Evolutionary conservation across 257 asterid genomes (phyloP).

Genomic region (Nicotiana undulata): DNA sequence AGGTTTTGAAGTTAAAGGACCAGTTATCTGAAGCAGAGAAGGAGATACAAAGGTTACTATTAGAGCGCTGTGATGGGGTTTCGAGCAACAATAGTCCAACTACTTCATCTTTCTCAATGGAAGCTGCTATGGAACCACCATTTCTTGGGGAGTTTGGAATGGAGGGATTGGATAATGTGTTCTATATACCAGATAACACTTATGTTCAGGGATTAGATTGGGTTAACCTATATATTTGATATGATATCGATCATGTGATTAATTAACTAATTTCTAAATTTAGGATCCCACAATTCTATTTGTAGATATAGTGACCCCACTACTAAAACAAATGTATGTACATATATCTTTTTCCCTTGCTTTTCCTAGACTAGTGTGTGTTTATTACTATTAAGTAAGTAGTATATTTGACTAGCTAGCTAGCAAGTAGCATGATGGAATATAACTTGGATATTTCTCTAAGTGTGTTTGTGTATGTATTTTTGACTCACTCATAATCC

Average conservation of each 20-base stretch:
- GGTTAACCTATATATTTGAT: constrained; percentile 27
- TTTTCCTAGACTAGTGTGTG: neutral
- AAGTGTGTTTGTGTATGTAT: neutral
- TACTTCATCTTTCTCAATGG: constrained; percentile 36
- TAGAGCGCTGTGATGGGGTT: constrained; percentile 33
- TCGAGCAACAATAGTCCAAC: constrained; percentile 48
- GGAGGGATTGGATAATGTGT: constrained; percentile 36
- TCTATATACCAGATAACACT: constrained; percentile 25
- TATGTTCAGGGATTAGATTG: constrained; percentile 23
- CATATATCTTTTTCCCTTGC: neutral
- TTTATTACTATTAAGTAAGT: neutral
- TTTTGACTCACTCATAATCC: neutral
- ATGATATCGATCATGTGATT: neutral
- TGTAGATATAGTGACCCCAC: constrained; percentile 8
- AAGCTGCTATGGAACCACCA: constrained; percentile 25
- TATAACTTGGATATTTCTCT: neutral
- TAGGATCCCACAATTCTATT: constrained; percentile 7
- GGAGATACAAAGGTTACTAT: constrained; percentile 37
- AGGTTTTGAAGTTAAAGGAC: constrained; percentile 47
- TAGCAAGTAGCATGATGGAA: neutral
- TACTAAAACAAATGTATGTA: neutral
- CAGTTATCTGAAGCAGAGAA: constrained; percentile 45
- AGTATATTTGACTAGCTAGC: constrained; percentile 1
- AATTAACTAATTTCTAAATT: neutral
- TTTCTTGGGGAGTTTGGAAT: constrained; percentile 42